phyloP scores from a whole-genome alignment of 495 filamentous ascomycete genomes.

The Mytilinidion resinicola region DNA sequence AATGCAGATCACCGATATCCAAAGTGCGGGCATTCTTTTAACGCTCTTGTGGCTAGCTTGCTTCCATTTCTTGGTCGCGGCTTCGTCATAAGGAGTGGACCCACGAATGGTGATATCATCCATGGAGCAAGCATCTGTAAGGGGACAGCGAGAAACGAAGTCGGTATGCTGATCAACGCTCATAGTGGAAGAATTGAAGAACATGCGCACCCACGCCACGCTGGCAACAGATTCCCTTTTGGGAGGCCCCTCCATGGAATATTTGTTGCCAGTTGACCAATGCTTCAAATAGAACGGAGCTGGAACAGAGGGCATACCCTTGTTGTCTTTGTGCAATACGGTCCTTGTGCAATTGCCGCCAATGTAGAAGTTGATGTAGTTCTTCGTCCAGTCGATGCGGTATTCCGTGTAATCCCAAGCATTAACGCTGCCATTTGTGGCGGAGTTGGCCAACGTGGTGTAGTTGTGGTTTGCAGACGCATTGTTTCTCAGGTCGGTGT shows the following conservation, averaged over 20 bases:
- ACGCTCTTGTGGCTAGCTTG: constrained; percentile 14
- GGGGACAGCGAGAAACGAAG: constrained; percentile 27
- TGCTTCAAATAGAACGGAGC: constrained; percentile 36
- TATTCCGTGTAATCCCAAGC: constrained; percentile 38
- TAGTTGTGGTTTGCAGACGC: constrained; percentile 14
- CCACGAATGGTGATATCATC: constrained; percentile 36
- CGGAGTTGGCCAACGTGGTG: constrained; percentile 5
- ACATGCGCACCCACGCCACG: constrained; percentile 37
- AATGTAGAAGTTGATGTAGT: constrained; percentile 34
- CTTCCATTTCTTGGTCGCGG: constrained; percentile 28
- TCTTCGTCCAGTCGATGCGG: constrained; percentile 39
- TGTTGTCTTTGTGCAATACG: constrained; percentile 18
- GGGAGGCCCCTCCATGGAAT: constrained; percentile 36
- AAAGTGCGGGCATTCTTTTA: constrained; percentile 21
- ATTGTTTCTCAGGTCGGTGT: constrained; percentile 23
- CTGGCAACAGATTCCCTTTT: constrained; percentile 27
- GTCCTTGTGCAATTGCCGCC: constrained; percentile 25
- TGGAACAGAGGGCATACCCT: constrained; percentile 30
- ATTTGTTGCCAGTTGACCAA: constrained; percentile 38
- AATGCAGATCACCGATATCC: constrained; percentile 21
- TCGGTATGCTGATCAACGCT: constrained; percentile 23
- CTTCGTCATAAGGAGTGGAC: constrained; percentile 21
- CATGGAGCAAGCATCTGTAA: constrained; percentile 32
- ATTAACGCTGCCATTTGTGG: constrained; percentile 15
- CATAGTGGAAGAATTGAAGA: constrained; percentile 40